phyloP scores from a whole-genome alignment of 192 early-diverging fungal genomes.

The Globomyces pollinis-pini region DNA sequence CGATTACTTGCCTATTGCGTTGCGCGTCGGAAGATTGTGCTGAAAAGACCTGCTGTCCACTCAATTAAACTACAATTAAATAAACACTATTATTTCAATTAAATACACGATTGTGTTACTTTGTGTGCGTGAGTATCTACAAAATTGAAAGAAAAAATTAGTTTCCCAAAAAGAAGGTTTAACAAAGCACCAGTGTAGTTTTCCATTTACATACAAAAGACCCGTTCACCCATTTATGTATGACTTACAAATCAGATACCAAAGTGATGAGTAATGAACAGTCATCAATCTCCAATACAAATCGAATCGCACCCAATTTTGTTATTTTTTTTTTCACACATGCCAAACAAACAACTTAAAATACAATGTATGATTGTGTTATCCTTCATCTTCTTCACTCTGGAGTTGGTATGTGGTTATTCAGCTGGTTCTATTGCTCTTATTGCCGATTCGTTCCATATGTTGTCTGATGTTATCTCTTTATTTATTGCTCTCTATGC shows the following conservation, averaged over 20 bases:
- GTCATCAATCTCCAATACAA: too few relatives aligned
- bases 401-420: constrained; percentile 75
- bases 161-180: too few relatives aligned
- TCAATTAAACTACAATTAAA: constrained; percentile 18
- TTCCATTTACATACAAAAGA: too few relatives aligned
- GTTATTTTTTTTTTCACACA: not conserved
- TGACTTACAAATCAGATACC: too few relatives aligned
- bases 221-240: too few relatives aligned
- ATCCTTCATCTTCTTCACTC: constrained; percentile 55
- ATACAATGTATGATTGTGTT: not conserved
- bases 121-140: too few relatives aligned
- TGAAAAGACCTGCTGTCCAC: constrained; percentile 30
- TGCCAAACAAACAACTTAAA: not conserved
- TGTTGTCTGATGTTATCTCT: constrained; percentile 42
- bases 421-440: constrained; percentile 68
- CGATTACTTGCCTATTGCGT: not conserved
- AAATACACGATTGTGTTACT: too few relatives aligned
- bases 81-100: too few relatives aligned
- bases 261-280: too few relatives aligned
- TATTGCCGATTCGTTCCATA: constrained; percentile 88
- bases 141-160: too few relatives aligned
- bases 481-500: constrained; percentile 77
- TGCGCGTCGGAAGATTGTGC: constrained; percentile 24
- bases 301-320: too few relatives aligned
- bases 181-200: too few relatives aligned